A percentile compares a stretch with the other conserved stretches of the same genome.
Conservation (phyloP, 2,329 filamentous ascomycete genomes). For the Orbilia quercus region DNA sequence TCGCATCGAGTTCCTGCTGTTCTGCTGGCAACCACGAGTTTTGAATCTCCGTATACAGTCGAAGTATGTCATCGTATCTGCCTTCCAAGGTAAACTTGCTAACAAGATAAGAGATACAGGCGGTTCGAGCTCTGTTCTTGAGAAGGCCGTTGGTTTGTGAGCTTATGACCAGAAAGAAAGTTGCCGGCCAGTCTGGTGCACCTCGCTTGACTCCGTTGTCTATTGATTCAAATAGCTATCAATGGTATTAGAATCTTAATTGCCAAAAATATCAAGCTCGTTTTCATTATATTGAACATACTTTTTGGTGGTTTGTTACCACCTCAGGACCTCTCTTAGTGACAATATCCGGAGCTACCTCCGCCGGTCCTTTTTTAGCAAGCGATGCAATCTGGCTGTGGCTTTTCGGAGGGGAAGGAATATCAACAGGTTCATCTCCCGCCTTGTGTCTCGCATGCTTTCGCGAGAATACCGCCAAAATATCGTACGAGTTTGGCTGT, state of each 20-base stretch:
- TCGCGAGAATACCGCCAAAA: conserved; percentile 37
- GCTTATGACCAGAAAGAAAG: conserved; percentile 44
- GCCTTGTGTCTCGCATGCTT: conserved; percentile 17
- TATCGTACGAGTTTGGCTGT: conserved; percentile 40
- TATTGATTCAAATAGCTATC: conserved; percentile 45
- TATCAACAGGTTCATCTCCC: conserved; percentile 8
- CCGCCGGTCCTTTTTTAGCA: conserved; percentile 1
- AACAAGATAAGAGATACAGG: conserved; percentile 41
- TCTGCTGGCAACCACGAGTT: conserved; percentile 47
- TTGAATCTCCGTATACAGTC: conserved; percentile 44
- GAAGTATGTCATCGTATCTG: conserved; percentile 25
- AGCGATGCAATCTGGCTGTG: background rate
- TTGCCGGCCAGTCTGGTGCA: conserved; percentile 42
- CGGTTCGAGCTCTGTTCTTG: conserved; percentile 22
- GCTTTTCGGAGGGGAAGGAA: conserved; percentile 8
- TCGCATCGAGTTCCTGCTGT: conserved; percentile 43
- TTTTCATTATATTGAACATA: background rate
- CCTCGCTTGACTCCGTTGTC: conserved; percentile 26
- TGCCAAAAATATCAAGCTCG: too few species aligned
- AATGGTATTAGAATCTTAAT: conserved; percentile 1
- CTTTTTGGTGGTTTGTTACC: conserved; percentile 25
- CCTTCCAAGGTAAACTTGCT: conserved; percentile 34
- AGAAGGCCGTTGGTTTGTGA: conserved; percentile 13
- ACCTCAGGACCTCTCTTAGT: conserved; percentile 8
- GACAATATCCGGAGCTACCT: too few species aligned